Percentiles rank a stretch among this genome's conserved stretches.
Conservation (phyloP, 2,329 filamentous ascomycete species). For the Microsporum audouinii region DNA sequence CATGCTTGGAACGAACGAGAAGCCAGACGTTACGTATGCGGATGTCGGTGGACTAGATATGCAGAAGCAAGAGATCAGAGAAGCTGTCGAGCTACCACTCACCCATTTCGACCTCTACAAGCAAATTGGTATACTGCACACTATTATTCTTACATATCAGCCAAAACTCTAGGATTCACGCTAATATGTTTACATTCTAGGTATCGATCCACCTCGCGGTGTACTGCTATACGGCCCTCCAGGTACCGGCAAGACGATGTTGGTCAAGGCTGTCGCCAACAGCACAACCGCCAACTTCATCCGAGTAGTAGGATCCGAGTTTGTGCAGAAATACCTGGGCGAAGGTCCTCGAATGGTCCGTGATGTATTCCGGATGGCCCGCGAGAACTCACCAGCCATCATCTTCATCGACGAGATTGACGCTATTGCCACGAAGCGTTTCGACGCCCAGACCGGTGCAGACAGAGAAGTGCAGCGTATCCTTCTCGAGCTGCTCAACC, state of each 20-base stretch:
- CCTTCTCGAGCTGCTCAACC: constrained; percentile 89
- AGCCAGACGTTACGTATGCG: constrained; percentile 94
- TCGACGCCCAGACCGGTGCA: constrained; percentile 95
- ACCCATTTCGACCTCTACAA: constrained; percentile 98
- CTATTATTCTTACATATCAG: background rate
- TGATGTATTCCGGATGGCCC: constrained; percentile 97
- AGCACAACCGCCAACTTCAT: constrained; percentile 98
- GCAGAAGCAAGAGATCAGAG: constrained; percentile 99
- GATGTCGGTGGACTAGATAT: constrained; percentile 97
- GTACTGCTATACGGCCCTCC: constrained; percentile 93
- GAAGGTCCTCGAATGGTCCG: constrained; percentile 98
- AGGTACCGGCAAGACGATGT: constrained; percentile 91
- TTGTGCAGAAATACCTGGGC: constrained; percentile 97
- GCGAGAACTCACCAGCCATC: constrained; percentile 94
- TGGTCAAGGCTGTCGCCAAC: constrained; percentile 97
- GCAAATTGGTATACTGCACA: constrained; percentile 59
- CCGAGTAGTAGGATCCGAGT: constrained; percentile 93
- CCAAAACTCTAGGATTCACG: constrained; percentile 2
- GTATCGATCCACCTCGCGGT: constrained; percentile 90
- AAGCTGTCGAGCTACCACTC: constrained; percentile 90
- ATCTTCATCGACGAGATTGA: constrained; percentile 99
- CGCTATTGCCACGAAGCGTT: constrained; percentile 96
- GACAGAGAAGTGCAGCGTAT: constrained; percentile 98
- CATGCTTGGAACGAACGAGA: constrained; percentile 93
- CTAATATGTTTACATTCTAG: constrained; percentile 20